phyloP scores from a whole-genome alignment of 352 stramenopile genomes.

The Phytophthora pinifolia region DNA sequence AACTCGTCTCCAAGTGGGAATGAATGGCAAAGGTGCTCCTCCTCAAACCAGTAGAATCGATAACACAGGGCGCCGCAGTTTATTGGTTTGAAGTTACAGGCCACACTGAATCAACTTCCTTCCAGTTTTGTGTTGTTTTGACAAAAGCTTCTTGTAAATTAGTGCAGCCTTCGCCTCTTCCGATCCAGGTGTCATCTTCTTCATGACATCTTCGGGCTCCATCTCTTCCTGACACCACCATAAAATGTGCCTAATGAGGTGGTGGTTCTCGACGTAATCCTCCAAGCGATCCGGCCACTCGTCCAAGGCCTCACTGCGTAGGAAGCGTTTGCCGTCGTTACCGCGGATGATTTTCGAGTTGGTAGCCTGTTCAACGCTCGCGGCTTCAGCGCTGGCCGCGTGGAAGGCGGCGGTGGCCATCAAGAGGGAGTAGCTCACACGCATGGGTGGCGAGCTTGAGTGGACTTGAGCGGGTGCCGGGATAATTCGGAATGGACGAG shows the following conservation, averaged over 20 bases:
- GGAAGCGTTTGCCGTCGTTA: slow-evolving; percentile 1
- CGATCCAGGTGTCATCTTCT: background rate
- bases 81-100: background rate
- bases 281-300: slow-evolving; percentile 14
- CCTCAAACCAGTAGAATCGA: no score
- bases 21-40: no score
- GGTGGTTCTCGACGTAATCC: slow-evolving; percentile 16
- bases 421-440: slow-evolving; percentile 1
- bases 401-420: background rate
- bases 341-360: background rate
- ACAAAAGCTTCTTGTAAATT: slow-evolving; percentile 6
- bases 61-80: no score
- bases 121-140: background rate
- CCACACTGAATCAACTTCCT: slow-evolving; percentile 16
- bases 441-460: slow-evolving; percentile 8
- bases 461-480: slow-evolving; percentile 2
- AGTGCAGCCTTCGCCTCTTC: background rate
- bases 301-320: slow-evolving; percentile 10
- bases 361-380: background rate
- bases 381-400: background rate
- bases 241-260: slow-evolving; percentile 15
- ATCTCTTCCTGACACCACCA: slow-evolving; percentile 18
- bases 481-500: slow-evolving; percentile 4
- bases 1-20: no score
- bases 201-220: slow-evolving; percentile 2